Evolutionary conservation across 2,329 filamentous ascomycete genomes (phyloP).

Genomic region (Waltergamsia citrina): DNA sequence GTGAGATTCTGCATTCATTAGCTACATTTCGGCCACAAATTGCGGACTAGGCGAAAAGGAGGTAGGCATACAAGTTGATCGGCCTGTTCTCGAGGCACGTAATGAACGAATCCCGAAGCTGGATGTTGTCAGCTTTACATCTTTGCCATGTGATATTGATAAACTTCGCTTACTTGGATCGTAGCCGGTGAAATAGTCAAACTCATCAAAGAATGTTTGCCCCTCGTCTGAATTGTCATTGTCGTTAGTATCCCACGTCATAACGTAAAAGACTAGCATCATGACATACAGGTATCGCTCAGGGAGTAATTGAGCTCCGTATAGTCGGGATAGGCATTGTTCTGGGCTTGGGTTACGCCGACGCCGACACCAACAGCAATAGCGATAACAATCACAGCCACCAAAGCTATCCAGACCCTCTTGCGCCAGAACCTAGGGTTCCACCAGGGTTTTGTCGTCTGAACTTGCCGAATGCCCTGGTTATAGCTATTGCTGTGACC

Average conservation of each 20-base stretch:
- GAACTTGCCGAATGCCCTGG: constrained; percentile 9
- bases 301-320: constrained; percentile 34
- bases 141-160: neutral
- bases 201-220: constrained; percentile 42
- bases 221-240: constrained; percentile 29
- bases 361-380: constrained; percentile 38
- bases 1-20: constrained; percentile 46
- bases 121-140: neutral
- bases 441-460: constrained; percentile 25
- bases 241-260: neutral
- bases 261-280: neutral
- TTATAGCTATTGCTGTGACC: neutral
- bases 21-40: too few relatives aligned
- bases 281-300: constrained; percentile 35
- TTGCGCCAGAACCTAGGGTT: constrained; percentile 44
- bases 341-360: constrained; percentile 26
- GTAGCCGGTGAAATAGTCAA: constrained; percentile 40
- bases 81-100: constrained; percentile 34
- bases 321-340: constrained; percentile 38
- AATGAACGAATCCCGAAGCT: constrained; percentile 43
- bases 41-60: too few relatives aligned
- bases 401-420: constrained; percentile 34
- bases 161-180: constrained; percentile 39
- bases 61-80: constrained; percentile 27
- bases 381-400: constrained; percentile 29